Evolutionary conservation across 345 rosid species (phyloP).

Genomic region (Clausena lansium): DNA sequence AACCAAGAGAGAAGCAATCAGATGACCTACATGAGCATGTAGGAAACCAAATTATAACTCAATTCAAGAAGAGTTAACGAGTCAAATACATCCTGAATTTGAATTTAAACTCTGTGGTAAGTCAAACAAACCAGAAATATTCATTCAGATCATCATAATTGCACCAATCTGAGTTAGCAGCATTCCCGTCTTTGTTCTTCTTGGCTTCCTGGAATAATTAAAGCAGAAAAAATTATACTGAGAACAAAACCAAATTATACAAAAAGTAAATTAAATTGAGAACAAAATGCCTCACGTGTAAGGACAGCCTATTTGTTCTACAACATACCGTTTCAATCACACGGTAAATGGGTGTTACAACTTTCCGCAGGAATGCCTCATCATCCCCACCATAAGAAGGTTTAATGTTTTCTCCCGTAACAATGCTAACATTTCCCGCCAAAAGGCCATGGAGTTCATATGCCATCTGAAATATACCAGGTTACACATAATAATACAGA

Average conservation of each 20-base stretch:
- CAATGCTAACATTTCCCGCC: slow-evolving; percentile 98
- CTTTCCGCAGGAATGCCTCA: slow-evolving; percentile 89
- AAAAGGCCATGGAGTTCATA: slow-evolving; percentile 95
- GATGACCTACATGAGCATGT: slow-evolving; percentile 57
- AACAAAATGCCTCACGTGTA: slow-evolving; percentile 3
- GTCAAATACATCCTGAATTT: not conserved
- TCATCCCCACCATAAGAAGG: slow-evolving; percentile 99
- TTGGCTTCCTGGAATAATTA: slow-evolving; percentile 68
- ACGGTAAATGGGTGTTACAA: slow-evolving; percentile 83
- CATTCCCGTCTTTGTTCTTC: slow-evolving; percentile 69
- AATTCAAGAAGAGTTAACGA: not conserved
- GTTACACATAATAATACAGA: not conserved
- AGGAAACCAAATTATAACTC: slow-evolving; percentile 18
- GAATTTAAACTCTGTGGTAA: slow-evolving; percentile 8
- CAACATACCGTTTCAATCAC: slow-evolving; percentile 70
- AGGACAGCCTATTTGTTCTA: slow-evolving; percentile 2
- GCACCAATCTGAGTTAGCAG: slow-evolving; percentile 89
- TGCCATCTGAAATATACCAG: slow-evolving; percentile 70
- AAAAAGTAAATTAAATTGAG: too few species aligned
- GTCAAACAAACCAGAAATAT: slow-evolving; percentile 79
- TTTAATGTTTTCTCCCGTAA: slow-evolving; percentile 94
- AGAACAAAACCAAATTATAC: slow-evolving; percentile 11
- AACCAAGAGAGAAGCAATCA: slow-evolving; percentile 98
- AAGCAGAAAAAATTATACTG: slow-evolving; percentile 22
- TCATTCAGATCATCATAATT: slow-evolving; percentile 98